Evolutionary conservation across 2,329 filamentous ascomycete genomes (phyloP), one percentile per base, ranked within the genome.

Genomic region (Fusarium sp.): DNA sequence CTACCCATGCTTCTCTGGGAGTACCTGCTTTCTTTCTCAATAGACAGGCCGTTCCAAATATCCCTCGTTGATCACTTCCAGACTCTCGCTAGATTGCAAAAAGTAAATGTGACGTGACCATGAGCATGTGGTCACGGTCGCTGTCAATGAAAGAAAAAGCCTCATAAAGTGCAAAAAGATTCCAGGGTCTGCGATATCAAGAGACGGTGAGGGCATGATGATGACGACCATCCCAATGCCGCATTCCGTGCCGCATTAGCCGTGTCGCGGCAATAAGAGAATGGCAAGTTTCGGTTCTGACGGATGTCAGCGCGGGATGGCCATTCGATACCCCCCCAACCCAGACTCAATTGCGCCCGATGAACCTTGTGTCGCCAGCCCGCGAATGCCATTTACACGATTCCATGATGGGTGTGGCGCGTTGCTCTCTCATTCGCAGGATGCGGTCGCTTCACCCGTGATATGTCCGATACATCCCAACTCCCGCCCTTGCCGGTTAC

Each of bases 241-340:
- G 46, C 59, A 23, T 28, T 56, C 31, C 27, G 44, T 58, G 50
- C 50, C 50, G 34, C 50, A 52, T 23, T 30, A 52, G 39, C 50
- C 50, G 50, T 52, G 50, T 18, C 36, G n/a, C 34, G 37, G 50
- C 34, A 36, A 39, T 39, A 52, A 52, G 18, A 27, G 41, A 31
- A 39, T 44, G 60, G 62, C 48, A 41, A 30, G 41, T 46, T 47
- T 65, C 62, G 62, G 62, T 65, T 65, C 62, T 64, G 62, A 47
- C 51, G 62, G 62, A 63, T 65, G 62, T 58, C 62, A 64, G 62
- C 46, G 18, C 51, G 23, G 15, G 11, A n/a, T 30, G 48, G 36
- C 34, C 50, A 40, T 40, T 40, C 50, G 23, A 40, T 15, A 39
- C 31, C 31, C 31, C 12, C 31, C 46, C 36, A 37, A 18, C 31